Evolutionary conservation across 2,329 filamentous ascomycete species (phyloP).

Genomic region (Cladosporium sp.): DNA sequence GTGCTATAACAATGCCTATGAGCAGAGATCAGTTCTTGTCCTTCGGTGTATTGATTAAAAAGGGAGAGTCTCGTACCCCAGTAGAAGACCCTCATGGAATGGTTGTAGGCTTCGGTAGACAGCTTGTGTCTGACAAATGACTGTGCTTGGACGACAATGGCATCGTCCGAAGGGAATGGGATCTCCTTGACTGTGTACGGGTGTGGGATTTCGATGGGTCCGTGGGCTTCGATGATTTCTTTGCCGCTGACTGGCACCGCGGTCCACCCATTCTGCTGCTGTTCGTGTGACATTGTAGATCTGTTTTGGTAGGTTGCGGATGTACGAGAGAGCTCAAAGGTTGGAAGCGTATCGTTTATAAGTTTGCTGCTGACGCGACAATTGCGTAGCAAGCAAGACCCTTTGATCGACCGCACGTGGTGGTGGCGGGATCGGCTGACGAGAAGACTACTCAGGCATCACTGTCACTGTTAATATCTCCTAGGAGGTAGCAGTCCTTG

Average conservation of each 20-base stretch:
- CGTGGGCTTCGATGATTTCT: neutral
- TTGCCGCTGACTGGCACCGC: neutral
- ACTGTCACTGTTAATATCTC: too few relatives aligned
- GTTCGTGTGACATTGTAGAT: neutral
- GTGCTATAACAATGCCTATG: neutral
- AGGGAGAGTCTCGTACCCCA: slow-evolving; percentile 45
- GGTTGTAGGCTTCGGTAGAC: slow-evolving; percentile 57
- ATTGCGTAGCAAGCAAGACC: neutral
- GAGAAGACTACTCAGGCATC: too few relatives aligned
- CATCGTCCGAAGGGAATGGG: neutral
- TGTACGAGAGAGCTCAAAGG: too few relatives aligned
- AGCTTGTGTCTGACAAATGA: slow-evolving; percentile 10
- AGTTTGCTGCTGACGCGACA: neutral
- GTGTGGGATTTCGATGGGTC: neutral
- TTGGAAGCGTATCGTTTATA: neutral
- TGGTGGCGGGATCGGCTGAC: too few relatives aligned
- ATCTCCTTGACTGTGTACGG: neutral
- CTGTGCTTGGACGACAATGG: neutral
- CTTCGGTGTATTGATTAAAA: too few relatives aligned
- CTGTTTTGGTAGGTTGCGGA: too few relatives aligned
- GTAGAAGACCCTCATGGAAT: slow-evolving; percentile 67
- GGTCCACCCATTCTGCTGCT: neutral
- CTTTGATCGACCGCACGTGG: neutral
- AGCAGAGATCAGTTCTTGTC: neutral
- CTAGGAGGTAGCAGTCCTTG: too few relatives aligned